phyloP scores from a whole-genome alignment of 345 rosid species.

The Abelmoschus esculentus region DNA sequence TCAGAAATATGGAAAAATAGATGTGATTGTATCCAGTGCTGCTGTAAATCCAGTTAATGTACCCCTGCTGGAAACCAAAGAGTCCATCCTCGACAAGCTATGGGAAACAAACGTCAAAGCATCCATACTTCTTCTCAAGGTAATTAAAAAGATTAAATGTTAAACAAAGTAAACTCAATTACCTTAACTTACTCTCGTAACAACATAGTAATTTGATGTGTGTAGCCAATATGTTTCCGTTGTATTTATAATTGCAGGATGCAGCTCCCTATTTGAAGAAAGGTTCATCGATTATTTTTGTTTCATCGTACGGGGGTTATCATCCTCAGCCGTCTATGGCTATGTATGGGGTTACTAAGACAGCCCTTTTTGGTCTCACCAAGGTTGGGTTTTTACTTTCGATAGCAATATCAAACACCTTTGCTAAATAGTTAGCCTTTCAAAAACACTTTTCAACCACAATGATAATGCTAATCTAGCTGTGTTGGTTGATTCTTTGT shows the following conservation, averaged over 20 bases:
- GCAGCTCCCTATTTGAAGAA: conserved; percentile 66
- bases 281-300: conserved; percentile 69
- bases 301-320: conserved; percentile 68
- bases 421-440: too few species aligned
- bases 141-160: conserved; percentile 13
- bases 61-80: conserved; percentile 39
- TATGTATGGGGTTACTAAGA: conserved; percentile 94
- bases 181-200: too few species aligned
- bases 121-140: conserved; percentile 29
- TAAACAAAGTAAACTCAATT: background rate
- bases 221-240: background rate
- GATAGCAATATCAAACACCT: background rate
- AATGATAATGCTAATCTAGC: background rate
- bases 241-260: conserved; percentile 35
- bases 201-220: too few species aligned
- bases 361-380: conserved; percentile 82
- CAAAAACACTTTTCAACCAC: too few species aligned
- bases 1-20: conserved; percentile 60
- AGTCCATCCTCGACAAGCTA: conserved; percentile 57
- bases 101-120: conserved; percentile 75
- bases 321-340: conserved; percentile 55
- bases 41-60: conserved; percentile 52
- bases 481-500: background rate
- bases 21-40: conserved; percentile 58
- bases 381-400: conserved; percentile 38